Base-by-base conservation (phyloP, 2,329 filamentous ascomycete genomes). In the Nemania sp. region DNA sequence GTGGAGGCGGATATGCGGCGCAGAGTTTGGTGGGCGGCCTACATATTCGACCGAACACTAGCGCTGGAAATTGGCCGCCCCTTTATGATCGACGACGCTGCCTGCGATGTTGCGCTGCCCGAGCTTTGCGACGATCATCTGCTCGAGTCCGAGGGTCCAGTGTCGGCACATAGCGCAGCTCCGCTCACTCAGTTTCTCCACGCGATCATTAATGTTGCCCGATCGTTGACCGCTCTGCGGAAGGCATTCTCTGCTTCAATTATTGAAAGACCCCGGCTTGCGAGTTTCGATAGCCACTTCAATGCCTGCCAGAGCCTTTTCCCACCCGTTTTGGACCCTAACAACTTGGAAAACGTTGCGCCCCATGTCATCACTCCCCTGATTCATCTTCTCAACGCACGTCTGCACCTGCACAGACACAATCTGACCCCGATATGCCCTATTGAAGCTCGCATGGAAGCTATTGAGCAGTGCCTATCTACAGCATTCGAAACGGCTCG, bases 21-120 rank as follows among this genome's bases (percentile, higher is more conserved):
- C 62, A 84, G 93, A 57, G 86, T 95, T 2, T 99, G 94, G 94
- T 99, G 95, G 92, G 87, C 91, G 13, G 86, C 97, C 58, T 98
- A 98, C 76, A 86, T 92, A 46, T 87, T 93, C 78, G 95, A 99
- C 77, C 87, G 92, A 64, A 83, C 90, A 25, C 79, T 96, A 51
- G 88, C 92, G 0, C 80, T 96, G 12, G 93, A 97, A 72, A 81
- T 92, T 35, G 90, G 91, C 9, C 87, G 90, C 52, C 92, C 94
- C 0, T 85, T 90, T 57, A 77, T 93, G 65, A 96, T 98, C 71
- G 84, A 93, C 71, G 94, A 98, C 69, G 83, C 86, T 34, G 94
- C 98, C 74, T 97, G 92, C 78, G 91, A 97, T 67, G 88, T 93
- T 6, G 81, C 85, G 20, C 83, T 97, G 25, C 94, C 94, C 0